phyloP scores from a whole-genome alignment of 352 stramenopile genomes.

The Lagenidium sp. region DNA sequence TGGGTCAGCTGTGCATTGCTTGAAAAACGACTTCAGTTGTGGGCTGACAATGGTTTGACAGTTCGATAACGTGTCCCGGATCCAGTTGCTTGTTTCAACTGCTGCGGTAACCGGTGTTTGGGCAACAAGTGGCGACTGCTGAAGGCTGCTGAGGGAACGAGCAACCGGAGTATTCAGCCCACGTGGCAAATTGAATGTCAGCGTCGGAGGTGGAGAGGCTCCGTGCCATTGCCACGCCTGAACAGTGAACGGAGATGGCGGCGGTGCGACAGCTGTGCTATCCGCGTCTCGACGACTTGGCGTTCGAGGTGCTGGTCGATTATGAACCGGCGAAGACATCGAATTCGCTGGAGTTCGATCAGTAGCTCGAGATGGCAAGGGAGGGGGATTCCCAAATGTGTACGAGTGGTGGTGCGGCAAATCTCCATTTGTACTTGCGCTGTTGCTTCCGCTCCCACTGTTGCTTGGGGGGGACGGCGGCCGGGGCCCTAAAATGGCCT shows the following conservation, averaged over 20 bases:
- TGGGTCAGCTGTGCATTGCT: slow-evolving; percentile 43
- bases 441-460: not conserved
- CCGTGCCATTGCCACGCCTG: slow-evolving; percentile 71
- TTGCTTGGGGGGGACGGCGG: not conserved
- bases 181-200: slow-evolving; percentile 7
- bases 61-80: slow-evolving; percentile 44
- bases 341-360: slow-evolving; percentile 3
- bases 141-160: slow-evolving; percentile 8
- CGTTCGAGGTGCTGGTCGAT: slow-evolving; percentile 10
- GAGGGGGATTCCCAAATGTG: no score
- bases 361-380: slow-evolving; percentile 2
- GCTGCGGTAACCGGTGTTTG: slow-evolving; percentile 71
- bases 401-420: no score
- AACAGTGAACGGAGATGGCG: slow-evolving; percentile 30
- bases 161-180: slow-evolving; percentile 20
- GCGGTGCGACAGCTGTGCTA: no score
- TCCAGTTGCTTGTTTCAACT: slow-evolving; percentile 78
- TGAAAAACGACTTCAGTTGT: slow-evolving; percentile 49
- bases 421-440: no score
- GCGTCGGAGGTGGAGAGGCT: slow-evolving; percentile 30
- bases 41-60: slow-evolving; percentile 23
- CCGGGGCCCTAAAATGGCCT: slow-evolving; percentile 17
- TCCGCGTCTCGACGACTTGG: slow-evolving; percentile 9
- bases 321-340: slow-evolving; percentile 8
- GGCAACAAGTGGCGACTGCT: slow-evolving; percentile 31